Conservation (phyloP, 2,329 filamentous ascomycete genomes). For the Hymenoscyphus infarciens region DNA sequence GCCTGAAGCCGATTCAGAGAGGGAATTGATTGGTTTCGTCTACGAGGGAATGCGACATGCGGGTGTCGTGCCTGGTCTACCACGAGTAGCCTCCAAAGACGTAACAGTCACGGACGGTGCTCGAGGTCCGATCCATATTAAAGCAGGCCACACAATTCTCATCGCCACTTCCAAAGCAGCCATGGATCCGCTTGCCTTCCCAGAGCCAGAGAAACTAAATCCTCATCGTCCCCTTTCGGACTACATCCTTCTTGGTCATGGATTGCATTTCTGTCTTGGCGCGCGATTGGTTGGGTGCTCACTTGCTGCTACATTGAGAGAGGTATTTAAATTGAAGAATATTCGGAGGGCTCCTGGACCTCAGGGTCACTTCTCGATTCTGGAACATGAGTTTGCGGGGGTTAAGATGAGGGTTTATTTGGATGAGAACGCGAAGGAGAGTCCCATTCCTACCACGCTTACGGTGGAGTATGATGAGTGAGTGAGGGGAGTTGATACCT, state of each 20-base stretch:
- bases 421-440: constrained; percentile 46
- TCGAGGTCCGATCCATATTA: constrained; percentile 45
- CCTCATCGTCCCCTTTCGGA: constrained; percentile 41
- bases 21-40: constrained; percentile 50
- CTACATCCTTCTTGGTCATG: constrained; percentile 41
- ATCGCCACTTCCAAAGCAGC: constrained; percentile 42
- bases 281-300: constrained; percentile 38
- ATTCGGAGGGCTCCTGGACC: constrained; percentile 38
- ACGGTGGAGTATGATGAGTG: constrained; percentile 41
- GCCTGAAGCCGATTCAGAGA: constrained; percentile 40
- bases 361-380: constrained; percentile 40
- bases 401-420: constrained; percentile 47
- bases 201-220: constrained; percentile 40
- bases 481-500: constrained; percentile 9
- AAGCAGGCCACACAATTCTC: constrained; percentile 42
- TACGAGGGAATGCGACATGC: constrained; percentile 53
- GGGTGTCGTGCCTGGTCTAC: constrained; percentile 48
- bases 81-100: constrained; percentile 46
- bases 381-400: constrained; percentile 45
- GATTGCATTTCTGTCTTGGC: constrained; percentile 42
- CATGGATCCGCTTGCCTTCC: constrained; percentile 41
- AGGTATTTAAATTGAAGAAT: constrained; percentile 45
- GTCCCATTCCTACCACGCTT: constrained; percentile 42
- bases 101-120: constrained; percentile 43
- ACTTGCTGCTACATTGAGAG: constrained; percentile 41